Conservation (phyloP, 805 yeast species). For the Lachancea waltii region DNA sequence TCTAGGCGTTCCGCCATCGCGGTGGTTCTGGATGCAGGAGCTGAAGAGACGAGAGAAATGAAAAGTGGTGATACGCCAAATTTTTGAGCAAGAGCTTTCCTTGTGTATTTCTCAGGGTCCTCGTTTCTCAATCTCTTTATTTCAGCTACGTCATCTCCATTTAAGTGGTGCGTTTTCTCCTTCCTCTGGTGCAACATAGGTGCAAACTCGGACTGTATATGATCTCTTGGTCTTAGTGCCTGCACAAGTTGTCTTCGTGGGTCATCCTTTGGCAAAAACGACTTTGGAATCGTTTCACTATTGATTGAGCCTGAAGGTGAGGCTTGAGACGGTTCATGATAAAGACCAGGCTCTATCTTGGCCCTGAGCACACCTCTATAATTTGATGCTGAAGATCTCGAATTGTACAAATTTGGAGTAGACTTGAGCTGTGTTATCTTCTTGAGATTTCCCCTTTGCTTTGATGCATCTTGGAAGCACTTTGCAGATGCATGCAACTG, state of each 20-base stretch:
- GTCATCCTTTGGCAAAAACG: slow-evolving; percentile 59
- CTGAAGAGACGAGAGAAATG: slow-evolving; percentile 49
- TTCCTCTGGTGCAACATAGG: slow-evolving; percentile 30
- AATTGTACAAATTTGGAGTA: slow-evolving; percentile 42
- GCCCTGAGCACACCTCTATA: slow-evolving; percentile 41
- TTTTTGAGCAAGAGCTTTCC: slow-evolving; percentile 53
- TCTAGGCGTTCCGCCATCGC: slow-evolving; percentile 45
- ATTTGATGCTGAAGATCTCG: slow-evolving; percentile 57
- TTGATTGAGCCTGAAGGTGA: slow-evolving; percentile 44
- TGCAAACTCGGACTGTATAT: slow-evolving; percentile 33
- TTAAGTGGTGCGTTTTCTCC: slow-evolving; percentile 46
- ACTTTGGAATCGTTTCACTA: slow-evolving; percentile 52
- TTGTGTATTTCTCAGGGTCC: slow-evolving; percentile 60
- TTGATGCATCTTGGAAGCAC: slow-evolving; percentile 13
- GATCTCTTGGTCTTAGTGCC: slow-evolving; percentile 35
- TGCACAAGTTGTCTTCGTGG: slow-evolving; percentile 42
- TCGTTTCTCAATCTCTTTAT: slow-evolving; percentile 47
- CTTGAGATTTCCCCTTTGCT: slow-evolving; percentile 11
- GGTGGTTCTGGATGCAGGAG: slow-evolving; percentile 34
- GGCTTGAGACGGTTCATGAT: slow-evolving; percentile 59
- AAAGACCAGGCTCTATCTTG: slow-evolving; percentile 51
- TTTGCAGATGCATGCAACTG: slow-evolving; percentile 11
- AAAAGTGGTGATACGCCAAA: slow-evolving; percentile 47
- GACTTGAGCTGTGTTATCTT: slow-evolving; percentile 20
- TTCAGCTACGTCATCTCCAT: slow-evolving; percentile 50